These are phyloP conservation scores for Nicotiana sylvestris DNA, from an alignment of 257 asterid species.

Conservation along the genomic window DNA sequence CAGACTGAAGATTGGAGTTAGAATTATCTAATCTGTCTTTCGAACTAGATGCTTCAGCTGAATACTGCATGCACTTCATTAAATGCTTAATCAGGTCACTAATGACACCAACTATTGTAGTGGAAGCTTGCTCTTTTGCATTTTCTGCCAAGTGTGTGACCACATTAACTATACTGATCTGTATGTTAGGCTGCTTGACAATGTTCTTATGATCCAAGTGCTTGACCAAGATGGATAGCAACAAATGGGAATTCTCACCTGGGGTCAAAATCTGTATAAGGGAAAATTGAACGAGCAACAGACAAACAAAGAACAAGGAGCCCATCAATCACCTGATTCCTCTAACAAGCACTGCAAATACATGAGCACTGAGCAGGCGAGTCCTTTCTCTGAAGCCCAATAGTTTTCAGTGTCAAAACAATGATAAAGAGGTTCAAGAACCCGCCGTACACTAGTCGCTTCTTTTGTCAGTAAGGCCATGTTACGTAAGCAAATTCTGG, in stretches of 20 bases:
- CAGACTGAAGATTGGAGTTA: constrained; percentile 31
- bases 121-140: constrained; percentile 34
- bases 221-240: constrained; percentile 40
- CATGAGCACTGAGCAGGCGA: constrained; percentile 36
- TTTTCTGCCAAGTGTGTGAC: constrained; percentile 29
- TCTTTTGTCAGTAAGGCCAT: constrained; percentile 45
- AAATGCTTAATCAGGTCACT: constrained; percentile 41
- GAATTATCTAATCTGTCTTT: constrained; percentile 19
- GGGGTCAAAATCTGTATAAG: constrained; percentile 9
- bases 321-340: constrained; percentile 37
- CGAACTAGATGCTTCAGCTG: constrained; percentile 29
- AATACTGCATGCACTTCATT: constrained; percentile 29
- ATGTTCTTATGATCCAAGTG: constrained; percentile 48
- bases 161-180: constrained; percentile 30
- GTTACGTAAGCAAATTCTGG: constrained; percentile 39
- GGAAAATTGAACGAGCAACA: neutral
- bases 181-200: constrained; percentile 31
- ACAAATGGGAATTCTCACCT: constrained; percentile 45
- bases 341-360: constrained; percentile 38
- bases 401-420: constrained; percentile 41
- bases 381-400: constrained; percentile 43
- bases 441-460: constrained; percentile 47
- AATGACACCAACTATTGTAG: constrained; percentile 33
- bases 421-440: constrained; percentile 46
- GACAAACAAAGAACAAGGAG: neutral